Evolutionary conservation across 345 rosid genomes (phyloP), one percentile per base, ranked within the genome.

Genomic region (Melaleuca alternifolia): DNA sequence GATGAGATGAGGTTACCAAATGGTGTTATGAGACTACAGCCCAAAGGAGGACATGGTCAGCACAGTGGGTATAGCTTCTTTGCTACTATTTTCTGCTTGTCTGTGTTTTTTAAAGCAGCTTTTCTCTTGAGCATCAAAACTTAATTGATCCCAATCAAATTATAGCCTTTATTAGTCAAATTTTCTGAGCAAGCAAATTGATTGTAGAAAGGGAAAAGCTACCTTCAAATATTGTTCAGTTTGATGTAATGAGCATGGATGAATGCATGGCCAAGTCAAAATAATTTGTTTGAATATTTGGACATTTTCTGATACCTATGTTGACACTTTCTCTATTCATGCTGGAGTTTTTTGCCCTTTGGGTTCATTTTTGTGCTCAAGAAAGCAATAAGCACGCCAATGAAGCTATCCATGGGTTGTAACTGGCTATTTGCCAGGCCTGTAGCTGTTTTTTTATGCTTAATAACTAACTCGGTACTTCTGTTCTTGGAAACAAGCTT

Each of bases 1-100:
- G 99, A 96, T 90, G 98, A 96, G 88, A 95, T 96, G 96, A 94
- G 93, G 89, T 89, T 97, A 87, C 98, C 98, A 71, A 97, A 94
- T 91, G 99, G 98, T 86, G 95, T 96, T 59, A 41, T 97, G 88
- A 92, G 97, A 91, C 93, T 96, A 85, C 98, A 93, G 87, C 98
- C 97, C 44, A 97, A 94, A 88, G 99, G 97, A 89, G 97, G 98
- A 84, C 94, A 95, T 88, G 97, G 98, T 62, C 92, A 94, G 90
- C 98, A 96, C 89, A 97, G 93, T 12, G 99, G 99, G 99, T 96
- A 93, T 81, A 91, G 50, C 85, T 84, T 87, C 85, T 83, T 61
- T 50, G 33, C 30, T 59, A 46, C 51, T 71, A 51, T 87, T 33
- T 33, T 44, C 28, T 51, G 8, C 83, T 85, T 56, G 51, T 51